Percentiles rank a stretch among this genome's conserved stretches.
phyloP scores from a whole-genome alignment of 2,329 filamentous ascomycete species.

The Fusarium tjaetaba region DNA sequence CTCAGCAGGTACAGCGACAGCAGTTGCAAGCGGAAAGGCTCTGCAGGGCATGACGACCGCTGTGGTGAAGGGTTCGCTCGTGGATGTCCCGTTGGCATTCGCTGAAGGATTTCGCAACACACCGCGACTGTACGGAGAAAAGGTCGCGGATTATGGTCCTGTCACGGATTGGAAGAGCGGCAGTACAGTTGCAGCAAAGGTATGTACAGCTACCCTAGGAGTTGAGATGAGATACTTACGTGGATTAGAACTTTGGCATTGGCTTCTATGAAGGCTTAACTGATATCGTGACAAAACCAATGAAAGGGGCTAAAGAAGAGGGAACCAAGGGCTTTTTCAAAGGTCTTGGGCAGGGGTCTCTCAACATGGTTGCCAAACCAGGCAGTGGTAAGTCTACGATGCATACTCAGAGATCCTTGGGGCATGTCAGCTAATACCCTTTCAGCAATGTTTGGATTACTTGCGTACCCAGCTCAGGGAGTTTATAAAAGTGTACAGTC shows the following conservation, averaged over 20 bases:
- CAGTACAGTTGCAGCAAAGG: not conserved
- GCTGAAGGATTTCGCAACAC: not conserved
- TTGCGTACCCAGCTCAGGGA: not conserved
- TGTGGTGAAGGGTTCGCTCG: not conserved
- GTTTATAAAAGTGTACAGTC: not conserved
- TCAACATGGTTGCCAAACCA: not conserved
- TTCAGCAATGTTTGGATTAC: not conserved
- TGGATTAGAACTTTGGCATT: not conserved
- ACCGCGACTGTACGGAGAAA: not conserved
- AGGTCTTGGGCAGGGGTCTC: not conserved
- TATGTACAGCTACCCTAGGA: accelerated
- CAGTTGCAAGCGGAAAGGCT: not conserved
- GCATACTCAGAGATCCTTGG: no score
- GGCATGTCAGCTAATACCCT: not conserved
- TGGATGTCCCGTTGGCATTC: not conserved
- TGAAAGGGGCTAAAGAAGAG: not conserved
- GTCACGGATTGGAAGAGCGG: not conserved
- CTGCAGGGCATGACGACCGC: not conserved
- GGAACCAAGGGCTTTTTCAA: not conserved
- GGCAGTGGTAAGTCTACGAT: not conserved
- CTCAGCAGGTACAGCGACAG: not conserved
- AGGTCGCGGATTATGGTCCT: not conserved
- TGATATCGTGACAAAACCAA: not conserved
- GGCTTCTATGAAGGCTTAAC: not conserved
- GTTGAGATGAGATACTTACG: not conserved